Conservation (phyloP, 192 early-diverging fungal genomes). For the Backusella macrospora region DNA sequence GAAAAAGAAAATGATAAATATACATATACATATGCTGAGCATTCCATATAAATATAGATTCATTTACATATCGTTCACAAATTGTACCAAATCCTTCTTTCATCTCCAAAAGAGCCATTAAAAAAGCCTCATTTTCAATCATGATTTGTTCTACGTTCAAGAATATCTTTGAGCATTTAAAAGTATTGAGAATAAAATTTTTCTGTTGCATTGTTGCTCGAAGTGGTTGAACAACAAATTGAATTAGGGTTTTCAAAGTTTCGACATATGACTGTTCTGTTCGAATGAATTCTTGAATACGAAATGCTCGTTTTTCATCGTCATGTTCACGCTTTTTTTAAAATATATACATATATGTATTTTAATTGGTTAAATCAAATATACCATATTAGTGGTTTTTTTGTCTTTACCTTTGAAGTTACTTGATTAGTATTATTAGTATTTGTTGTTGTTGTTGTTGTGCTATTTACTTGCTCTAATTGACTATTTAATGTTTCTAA, state of each 20-base stretch:
- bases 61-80: constrained; percentile 36
- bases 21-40: neutral
- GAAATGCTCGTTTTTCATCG: constrained; percentile 49
- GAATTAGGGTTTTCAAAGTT: constrained; percentile 54
- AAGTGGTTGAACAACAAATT: constrained; percentile 58
- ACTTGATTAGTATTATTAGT: neutral
- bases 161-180: constrained; percentile 61
- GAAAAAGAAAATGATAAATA: constrained; percentile 15
- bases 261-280: constrained; percentile 68
- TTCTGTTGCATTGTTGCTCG: constrained; percentile 47
- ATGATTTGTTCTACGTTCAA: constrained; percentile 62
- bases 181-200: constrained; percentile 58
- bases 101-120: constrained; percentile 50
- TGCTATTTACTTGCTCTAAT: neutral
- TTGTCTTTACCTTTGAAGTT: neutral
- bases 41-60: too few relatives aligned
- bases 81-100: constrained; percentile 49
- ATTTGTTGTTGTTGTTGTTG: neutral
- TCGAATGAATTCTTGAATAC: constrained; percentile 60
- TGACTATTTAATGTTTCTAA: neutral
- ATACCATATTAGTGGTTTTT: too few relatives aligned
- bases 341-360: neutral
- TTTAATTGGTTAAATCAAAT: neutral
- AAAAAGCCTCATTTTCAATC: constrained; percentile 56
- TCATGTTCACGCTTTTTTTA: constrained; percentile 10